Evolutionary conservation across 768 basidiomycete species (phyloP).

Genomic region (Hericium coralloides): DNA sequence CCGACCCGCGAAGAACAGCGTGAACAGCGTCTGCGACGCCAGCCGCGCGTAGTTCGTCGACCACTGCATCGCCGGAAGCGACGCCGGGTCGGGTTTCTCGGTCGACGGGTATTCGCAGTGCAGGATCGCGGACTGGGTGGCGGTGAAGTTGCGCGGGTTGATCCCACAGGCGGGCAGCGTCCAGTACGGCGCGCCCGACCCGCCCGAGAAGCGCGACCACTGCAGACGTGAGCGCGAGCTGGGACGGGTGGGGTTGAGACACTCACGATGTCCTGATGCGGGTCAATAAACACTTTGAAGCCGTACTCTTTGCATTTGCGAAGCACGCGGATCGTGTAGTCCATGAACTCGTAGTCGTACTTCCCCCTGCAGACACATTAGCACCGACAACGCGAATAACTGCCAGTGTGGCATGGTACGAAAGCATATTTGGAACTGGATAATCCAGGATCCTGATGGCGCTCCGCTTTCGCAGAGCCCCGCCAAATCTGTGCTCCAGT

Average conservation of each 20-base stretch:
- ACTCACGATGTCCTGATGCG: constrained; percentile 91
- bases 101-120: constrained; percentile 82
- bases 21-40: constrained; percentile 82
- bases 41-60: constrained; percentile 91
- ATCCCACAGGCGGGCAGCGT: constrained; percentile 86
- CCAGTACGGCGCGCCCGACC: constrained; percentile 94
- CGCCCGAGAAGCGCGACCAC: constrained; percentile 95
- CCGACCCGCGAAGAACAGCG: constrained; percentile 88
- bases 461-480: too few relatives aligned
- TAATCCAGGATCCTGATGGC: too few relatives aligned
- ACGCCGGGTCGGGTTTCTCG: constrained; percentile 52
- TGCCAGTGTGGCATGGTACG: too few relatives aligned
- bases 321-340: constrained; percentile 83
- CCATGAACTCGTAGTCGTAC: constrained; percentile 88
- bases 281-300: constrained; percentile 88
- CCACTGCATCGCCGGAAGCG: constrained; percentile 94
- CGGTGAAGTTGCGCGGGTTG: constrained; percentile 74
- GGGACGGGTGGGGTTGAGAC: background rate
- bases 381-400: too few relatives aligned
- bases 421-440: too few relatives aligned
- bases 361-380: constrained; percentile 46
- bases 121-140: constrained; percentile 77
- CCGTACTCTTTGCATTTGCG: constrained; percentile 88
- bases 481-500: too few relatives aligned
- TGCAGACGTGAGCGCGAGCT: constrained; percentile 22